Conservation (phyloP, 805 yeast species). For the Metschnikowia kunwiensis region DNA sequence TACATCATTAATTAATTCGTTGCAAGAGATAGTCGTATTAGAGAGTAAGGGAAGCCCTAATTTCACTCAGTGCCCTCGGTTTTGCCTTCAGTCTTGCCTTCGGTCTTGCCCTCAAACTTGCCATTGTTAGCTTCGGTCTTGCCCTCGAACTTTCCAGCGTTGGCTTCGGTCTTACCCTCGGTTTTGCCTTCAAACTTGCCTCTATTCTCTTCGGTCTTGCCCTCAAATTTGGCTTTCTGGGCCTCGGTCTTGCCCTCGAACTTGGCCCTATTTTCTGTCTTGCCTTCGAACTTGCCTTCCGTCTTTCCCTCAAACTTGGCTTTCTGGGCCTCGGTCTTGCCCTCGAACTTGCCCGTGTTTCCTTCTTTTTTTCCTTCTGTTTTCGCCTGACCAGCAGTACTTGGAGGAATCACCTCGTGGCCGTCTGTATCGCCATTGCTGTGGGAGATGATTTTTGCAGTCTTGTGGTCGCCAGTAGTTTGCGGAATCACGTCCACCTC, state of each 20-base stretch:
- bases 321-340: conserved; percentile 12
- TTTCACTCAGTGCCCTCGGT: too few species aligned
- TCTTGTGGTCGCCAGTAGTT: not conserved
- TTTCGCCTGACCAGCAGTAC: conserved; percentile 7
- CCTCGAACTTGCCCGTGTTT: conserved; percentile 9
- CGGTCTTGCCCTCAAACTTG: conserved; percentile 8
- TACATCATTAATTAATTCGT: too few species aligned
- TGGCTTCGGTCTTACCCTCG: conserved; percentile 14
- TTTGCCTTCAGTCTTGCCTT: conserved; percentile 7
- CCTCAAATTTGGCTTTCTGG: conserved; percentile 9
- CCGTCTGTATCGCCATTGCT: conserved; percentile 6
- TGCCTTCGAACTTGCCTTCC: conserved; percentile 10
- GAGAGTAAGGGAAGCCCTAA: too few species aligned
- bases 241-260: conserved; percentile 10
- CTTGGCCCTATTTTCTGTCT: conserved; percentile 9
- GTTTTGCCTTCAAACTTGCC: conserved; percentile 10
- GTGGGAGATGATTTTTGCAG: conserved; percentile 5
- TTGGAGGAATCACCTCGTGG: conserved; percentile 7
- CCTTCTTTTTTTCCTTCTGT: conserved; percentile 8
- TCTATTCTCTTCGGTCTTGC: conserved; percentile 12
- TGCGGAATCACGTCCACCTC: conserved; percentile 12
- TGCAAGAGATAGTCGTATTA: too few species aligned
- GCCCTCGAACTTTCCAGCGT: conserved; percentile 16
- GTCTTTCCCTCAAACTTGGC: conserved; percentile 2
- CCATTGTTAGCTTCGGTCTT: conserved; percentile 15